Base-by-base conservation (phyloP, 352 stramenopile species). In the Phytopythium chamaehyphon region DNA sequence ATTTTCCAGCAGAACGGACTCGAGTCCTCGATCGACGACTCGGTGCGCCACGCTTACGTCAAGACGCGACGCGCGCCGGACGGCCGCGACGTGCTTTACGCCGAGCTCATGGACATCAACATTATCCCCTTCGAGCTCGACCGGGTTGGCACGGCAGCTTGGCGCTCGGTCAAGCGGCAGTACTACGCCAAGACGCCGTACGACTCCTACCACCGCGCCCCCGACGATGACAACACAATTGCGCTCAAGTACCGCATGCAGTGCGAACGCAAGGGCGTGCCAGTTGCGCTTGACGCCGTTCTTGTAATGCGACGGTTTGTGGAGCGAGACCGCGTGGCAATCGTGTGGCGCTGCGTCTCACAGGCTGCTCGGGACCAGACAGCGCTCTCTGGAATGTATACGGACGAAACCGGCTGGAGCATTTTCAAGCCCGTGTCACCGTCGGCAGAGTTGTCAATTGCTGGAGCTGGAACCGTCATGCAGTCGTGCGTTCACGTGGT, bases 351-450 rank as follows among this genome's bases (percentile, higher is more conserved):
- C 6, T 66, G 58, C 2, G 51, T 76, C 12, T 74, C 64, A 1
- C 61, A 69, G 14, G 66, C 66, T 23, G 62, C 66, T 38, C 54
- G 66, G 18, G 60, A 70, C n/a, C 62, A 76, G 36, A 59, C 64
- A 12, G 51, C 48, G 16, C 15, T 54, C 5, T 66, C 64, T 37
- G 57, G 60, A 0, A 70, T 84, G 65, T 81, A 70, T 47, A 84
- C 76, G 46, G 71, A 87, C 47, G 73, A 87, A 57, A 87, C 72
- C 3, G 76, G 76, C 16, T 87, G 76, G 76, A 79, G 72, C 23
- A 60, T 83, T 1, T 62, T 87, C 19, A 73, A 77, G 38, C 53
- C 49, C 1, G 66, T 83, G 33, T 64, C 66, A 10, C 56, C 57
- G 10, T 47, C 65, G 16, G 59, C 61, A 3, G 61, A 44, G 2